These are phyloP conservation scores for Corynascus novoguineensis DNA, from an alignment of 495 filamentous ascomycete species.

Conservation along the genomic window DNA sequence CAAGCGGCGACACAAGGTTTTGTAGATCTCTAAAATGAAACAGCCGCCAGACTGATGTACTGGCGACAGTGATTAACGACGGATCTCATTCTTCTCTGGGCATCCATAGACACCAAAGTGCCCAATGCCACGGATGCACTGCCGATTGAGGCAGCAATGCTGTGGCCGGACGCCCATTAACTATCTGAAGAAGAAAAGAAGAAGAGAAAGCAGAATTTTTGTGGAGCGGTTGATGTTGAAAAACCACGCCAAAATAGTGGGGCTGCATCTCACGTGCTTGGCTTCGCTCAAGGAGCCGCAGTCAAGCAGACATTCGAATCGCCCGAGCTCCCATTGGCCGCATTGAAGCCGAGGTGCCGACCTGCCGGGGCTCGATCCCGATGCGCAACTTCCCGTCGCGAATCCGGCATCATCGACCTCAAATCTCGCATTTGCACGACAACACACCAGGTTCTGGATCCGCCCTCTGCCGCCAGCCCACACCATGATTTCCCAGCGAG, in stretches of 20 bases:
- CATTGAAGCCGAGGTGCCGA: constrained; percentile 31
- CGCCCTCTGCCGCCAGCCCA: constrained; percentile 8
- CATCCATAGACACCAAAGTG: constrained; percentile 39
- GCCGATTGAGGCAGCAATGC: constrained; percentile 32
- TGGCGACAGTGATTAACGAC: constrained; percentile 55
- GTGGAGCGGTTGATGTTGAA: constrained; percentile 8
- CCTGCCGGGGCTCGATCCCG: constrained; percentile 21
- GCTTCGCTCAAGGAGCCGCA: neutral
- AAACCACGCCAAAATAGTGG: constrained; percentile 24
- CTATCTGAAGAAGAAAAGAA: constrained; percentile 45
- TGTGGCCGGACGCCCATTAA: constrained; percentile 40
- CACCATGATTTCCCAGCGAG: constrained; percentile 34
- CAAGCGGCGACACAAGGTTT: neutral
- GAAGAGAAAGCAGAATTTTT: constrained; percentile 21
- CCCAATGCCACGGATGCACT: constrained; percentile 33
- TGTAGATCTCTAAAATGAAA: constrained; percentile 59
- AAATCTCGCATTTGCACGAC: constrained; percentile 15
- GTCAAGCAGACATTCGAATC: constrained; percentile 26
- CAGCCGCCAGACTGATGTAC: constrained; percentile 46
- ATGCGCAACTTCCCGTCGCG: constrained; percentile 17
- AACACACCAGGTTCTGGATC: constrained; percentile 6
- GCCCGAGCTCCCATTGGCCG: constrained; percentile 25
- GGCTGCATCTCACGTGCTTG: constrained; percentile 12
- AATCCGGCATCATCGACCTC: constrained; percentile 19
- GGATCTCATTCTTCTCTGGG: constrained; percentile 49